Base-by-base conservation (phyloP, 805 yeast genomes). In the Blastobotrys mokoenaii region DNA sequence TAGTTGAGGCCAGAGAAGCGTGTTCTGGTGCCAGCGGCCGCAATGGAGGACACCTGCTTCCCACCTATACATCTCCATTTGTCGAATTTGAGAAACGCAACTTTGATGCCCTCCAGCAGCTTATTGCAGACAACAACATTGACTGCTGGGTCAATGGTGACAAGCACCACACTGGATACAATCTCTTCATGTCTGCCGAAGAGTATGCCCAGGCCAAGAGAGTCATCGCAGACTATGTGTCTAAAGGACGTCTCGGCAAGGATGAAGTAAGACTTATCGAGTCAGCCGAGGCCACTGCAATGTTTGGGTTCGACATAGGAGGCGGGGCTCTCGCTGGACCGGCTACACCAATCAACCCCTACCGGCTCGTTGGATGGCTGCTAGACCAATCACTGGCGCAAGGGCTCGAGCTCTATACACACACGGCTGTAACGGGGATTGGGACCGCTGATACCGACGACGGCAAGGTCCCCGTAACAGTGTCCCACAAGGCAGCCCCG, bases 21-120 rank as follows among this genome's bases (percentile, higher is more conserved):
- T 67, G 71, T 40, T 58, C 67, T 9, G 72, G 73, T 30, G 77
- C 76, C 5, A 69, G 74, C 1, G 76, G 73, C 6, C 57, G 77
- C 46, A 72, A 72, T 47, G 76, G 77, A 17, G 77, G 77, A 2
- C 77, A 72, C 50, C 51, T 73, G 45, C 69, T 70, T 39, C 74
- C 75, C 3, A 30, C 44, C 25, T 42, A 38, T 27, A 32, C 40
- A 6, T 15, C 41, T 31, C 31, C 38, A 3, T 9, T 29, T 10
- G 38, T 35, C 16, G 42, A 38, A n/a, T 49, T 47, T 33, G 52
- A 49, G 27, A 18, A 33, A 14, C 36, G 15, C 38, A 49, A 49
- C 44, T 49, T 37, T 32, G 32, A 44, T 16, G 46, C 43, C 10
- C 18, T 49, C 10, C 33, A 33, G 8, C 53, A 64, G 25, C 43